These are phyloP conservation scores for Quercus agrifolia DNA, from an alignment of 306 rosid genomes.

Conservation along the genomic window DNA sequence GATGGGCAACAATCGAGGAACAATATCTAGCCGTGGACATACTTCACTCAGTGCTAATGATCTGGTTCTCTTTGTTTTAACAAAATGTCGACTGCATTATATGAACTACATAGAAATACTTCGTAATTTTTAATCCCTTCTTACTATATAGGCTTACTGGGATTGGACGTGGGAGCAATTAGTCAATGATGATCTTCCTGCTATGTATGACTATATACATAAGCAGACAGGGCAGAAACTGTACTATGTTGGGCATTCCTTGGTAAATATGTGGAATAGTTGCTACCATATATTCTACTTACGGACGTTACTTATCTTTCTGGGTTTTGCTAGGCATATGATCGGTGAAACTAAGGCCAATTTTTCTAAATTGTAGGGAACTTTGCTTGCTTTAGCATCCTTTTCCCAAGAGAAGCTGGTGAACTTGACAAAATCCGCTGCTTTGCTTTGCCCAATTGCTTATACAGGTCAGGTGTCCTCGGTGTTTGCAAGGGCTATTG, in stretches of 20 bases:
- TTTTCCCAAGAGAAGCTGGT: constrained; percentile 59
- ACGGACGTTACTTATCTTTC: neutral
- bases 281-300: neutral
- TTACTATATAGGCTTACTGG: constrained; percentile 57
- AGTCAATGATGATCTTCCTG: constrained; percentile 83
- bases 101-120: neutral
- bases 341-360: too few species aligned
- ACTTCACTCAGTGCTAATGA: constrained; percentile 29
- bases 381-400: constrained; percentile 73
- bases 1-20: constrained; percentile 77
- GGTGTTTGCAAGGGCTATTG: constrained; percentile 63
- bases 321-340: too few species aligned
- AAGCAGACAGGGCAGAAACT: constrained; percentile 24
- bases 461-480: constrained; percentile 69
- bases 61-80: constrained; percentile 17
- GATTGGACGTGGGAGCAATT: constrained; percentile 98
- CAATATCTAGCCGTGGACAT: constrained; percentile 61
- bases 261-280: constrained; percentile 34
- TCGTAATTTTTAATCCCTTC: neutral
- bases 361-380: constrained; percentile 51
- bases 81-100: too few species aligned
- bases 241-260: constrained; percentile 86
- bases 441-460: constrained; percentile 89
- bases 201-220: constrained; percentile 66
- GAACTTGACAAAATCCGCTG: constrained; percentile 67